Percentiles rank a stretch among this genome's conserved stretches.
Evolutionary conservation across 2,329 filamentous ascomycete species (phyloP).

Genomic region (Dothidotthia symphoricarpi): DNA sequence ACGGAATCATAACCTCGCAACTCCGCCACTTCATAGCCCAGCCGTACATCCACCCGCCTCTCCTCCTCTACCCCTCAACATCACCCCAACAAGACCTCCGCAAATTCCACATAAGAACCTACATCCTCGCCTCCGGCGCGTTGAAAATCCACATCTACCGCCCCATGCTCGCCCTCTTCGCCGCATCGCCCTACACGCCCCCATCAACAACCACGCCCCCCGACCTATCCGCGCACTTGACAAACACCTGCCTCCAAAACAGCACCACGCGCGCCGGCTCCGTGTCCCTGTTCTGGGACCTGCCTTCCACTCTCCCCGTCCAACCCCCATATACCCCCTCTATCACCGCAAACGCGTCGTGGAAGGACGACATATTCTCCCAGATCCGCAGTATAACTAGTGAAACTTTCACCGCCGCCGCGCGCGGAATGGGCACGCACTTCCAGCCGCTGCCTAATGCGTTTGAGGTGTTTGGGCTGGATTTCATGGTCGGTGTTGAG

Average conservation of each 20-base stretch:
- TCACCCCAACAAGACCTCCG: slow-evolving; percentile 54
- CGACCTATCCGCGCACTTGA: slow-evolving; percentile 72
- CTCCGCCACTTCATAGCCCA: slow-evolving; percentile 95
- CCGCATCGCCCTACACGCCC: slow-evolving; percentile 67
- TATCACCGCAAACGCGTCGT: slow-evolving; percentile 3
- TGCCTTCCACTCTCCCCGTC: slow-evolving; percentile 46
- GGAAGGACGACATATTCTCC: slow-evolving; percentile 63
- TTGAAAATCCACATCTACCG: slow-evolving; percentile 82
- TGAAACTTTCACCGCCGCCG: slow-evolving; percentile 83
- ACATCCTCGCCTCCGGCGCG: slow-evolving; percentile 77
- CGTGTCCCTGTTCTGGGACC: slow-evolving; percentile 72
- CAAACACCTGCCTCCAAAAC: slow-evolving; percentile 90
- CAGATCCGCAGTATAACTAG: slow-evolving; percentile 74
- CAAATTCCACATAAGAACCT: slow-evolving; percentile 95
- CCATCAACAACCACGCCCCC: slow-evolving; percentile 51
- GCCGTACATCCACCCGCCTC: slow-evolving; percentile 86
- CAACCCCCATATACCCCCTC: slow-evolving; percentile 14
- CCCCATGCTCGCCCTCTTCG: slow-evolving; percentile 91
- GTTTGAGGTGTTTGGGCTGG: slow-evolving; percentile 89
- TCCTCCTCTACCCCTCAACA: slow-evolving; percentile 56
- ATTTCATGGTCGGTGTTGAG: slow-evolving; percentile 68
- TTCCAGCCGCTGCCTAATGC: slow-evolving; percentile 86
- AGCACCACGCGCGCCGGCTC: slow-evolving; percentile 56
- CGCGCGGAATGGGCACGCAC: slow-evolving; percentile 78
- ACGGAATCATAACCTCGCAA: slow-evolving; percentile 77